phyloP scores from a whole-genome alignment of 1,139 yeast species.

The Taphrina sp. region DNA sequence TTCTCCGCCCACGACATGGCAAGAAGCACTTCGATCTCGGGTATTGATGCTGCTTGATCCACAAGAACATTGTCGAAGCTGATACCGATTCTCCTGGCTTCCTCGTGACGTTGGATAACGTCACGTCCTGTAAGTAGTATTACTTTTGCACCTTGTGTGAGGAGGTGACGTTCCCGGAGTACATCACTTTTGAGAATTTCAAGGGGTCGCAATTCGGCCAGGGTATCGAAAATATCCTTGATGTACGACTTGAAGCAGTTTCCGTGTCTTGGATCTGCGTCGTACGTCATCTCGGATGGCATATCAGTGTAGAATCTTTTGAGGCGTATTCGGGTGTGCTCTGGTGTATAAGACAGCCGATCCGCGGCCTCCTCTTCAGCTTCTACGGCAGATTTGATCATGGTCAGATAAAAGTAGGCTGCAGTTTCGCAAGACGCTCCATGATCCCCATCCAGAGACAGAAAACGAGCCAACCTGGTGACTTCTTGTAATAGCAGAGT shows the following conservation, averaged over 20 bases:
- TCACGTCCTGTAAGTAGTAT: conserved; percentile 44
- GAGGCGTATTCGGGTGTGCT: conserved; percentile 42
- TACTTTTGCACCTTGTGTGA: conserved; percentile 43
- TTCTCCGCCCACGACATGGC: conserved; percentile 40
- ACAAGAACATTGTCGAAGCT: conserved; percentile 44
- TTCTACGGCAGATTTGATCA: conserved; percentile 46
- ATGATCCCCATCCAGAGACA: conserved; percentile 49
- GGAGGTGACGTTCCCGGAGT: conserved; percentile 40
- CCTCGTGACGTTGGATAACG: conserved; percentile 38
- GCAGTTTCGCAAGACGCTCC: conserved; percentile 52
- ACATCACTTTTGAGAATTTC: conserved; percentile 40
- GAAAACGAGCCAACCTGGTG: conserved; percentile 43
- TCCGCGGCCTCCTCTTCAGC: conserved; percentile 38
- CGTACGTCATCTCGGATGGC: too few species aligned
- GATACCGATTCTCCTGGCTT: conserved; percentile 39
- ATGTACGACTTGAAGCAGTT: conserved; percentile 36
- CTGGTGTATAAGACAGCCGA: conserved; percentile 24
- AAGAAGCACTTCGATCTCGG: conserved; percentile 44
- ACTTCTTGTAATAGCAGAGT: too few species aligned
- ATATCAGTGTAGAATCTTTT: conserved; percentile 37
- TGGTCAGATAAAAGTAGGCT: conserved; percentile 43
- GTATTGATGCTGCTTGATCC: conserved; percentile 45
- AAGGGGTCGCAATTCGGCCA: conserved; percentile 45
- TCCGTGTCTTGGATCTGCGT: conserved; percentile 34
- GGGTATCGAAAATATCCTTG: conserved; percentile 42